Base-by-base conservation (phyloP, 2,329 filamentous ascomycete genomes). In the Aureobasidium uvarum region DNA sequence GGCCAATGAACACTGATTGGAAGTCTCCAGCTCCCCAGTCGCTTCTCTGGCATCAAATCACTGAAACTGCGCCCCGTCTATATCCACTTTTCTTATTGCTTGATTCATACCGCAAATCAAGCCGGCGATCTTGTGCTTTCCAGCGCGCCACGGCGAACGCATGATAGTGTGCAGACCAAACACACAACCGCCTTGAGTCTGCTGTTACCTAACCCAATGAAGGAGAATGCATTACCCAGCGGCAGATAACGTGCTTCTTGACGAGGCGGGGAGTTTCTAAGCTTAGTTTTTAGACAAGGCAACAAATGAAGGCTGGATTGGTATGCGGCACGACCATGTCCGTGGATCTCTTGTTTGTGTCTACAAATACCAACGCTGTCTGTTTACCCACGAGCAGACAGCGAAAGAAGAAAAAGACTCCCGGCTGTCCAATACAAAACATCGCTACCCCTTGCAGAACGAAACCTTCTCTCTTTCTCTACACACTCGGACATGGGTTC, bases 21-120 rank as follows among this genome's bases (percentile, higher is more conserved):
- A 23, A 33, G 4, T 4, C 11, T n/a, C 3, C n/a, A 36, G 28
- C 14, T 20, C 33, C 55, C 55, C 39, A 45, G 38, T 11, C 41
- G 55, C 55, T 33, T 36, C 41, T 20, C 28, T 18, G 55, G 36
- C 36, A 25, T 39, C 39, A 11, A 20, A 23, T 41, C 28, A 59
- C 41, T 59, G 36, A 36, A 43, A 39, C 39, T 6, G 23, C 41
- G 55, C 41, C 25, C 39, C 55, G 28, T 25, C 28, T 10, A 18
- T 46, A 33, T 16, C 36, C 31, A 59, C 39, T 39, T 59, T 46
- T 14, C 41, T 59, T 43, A 46, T 59, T 59, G 41, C 54, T 59
- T 59, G 41, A 18, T 43, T 46, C 8, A n/a, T 33, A 39, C 25
- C 18, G 28, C 28, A n/a, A 18, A 10, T 18, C 16, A n/a, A 46